Conservation (phyloP, 2,329 filamentous ascomycete genomes). For the Fusarium sp. region DNA sequence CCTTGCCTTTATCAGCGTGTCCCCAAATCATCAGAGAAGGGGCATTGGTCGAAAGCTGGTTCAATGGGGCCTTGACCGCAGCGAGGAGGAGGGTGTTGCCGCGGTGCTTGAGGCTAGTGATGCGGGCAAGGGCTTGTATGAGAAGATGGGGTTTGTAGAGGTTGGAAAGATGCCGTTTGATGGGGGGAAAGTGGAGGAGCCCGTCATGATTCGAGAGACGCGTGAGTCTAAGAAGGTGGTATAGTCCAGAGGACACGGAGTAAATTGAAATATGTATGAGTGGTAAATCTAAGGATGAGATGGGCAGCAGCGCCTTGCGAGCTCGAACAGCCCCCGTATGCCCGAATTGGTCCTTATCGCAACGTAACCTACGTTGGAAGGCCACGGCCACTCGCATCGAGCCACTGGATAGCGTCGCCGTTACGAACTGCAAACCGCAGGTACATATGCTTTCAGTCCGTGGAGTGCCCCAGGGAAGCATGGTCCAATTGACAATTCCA, state of each 20-base stretch:
- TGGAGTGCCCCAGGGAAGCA: background rate
- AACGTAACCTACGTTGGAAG: background rate
- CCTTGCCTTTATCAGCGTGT: conserved; percentile 18
- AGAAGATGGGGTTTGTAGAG: conserved; percentile 20
- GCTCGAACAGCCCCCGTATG: background rate
- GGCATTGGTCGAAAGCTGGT: conserved; percentile 19
- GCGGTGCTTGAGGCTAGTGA: conserved; percentile 18
- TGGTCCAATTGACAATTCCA: background rate
- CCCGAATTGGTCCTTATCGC: background rate
- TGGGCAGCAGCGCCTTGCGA: background rate
- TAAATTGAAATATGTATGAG: background rate
- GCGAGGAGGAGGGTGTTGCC: conserved; percentile 17
- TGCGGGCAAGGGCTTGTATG: background rate
- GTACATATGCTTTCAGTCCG: background rate
- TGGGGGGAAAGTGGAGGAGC: background rate
- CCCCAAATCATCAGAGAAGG: conserved; percentile 15
- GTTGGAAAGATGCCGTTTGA: background rate
- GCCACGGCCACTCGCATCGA: background rate
- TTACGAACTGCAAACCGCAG: background rate
- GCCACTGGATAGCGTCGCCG: background rate
- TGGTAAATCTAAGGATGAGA: background rate
- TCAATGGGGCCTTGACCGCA: conserved; percentile 26
- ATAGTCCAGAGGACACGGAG: background rate
- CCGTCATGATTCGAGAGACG: conserved; percentile 18
- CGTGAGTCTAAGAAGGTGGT: background rate